Base-by-base conservation (phyloP, 177 flowering plant genomes). In the Vitis hybrid region DNA sequence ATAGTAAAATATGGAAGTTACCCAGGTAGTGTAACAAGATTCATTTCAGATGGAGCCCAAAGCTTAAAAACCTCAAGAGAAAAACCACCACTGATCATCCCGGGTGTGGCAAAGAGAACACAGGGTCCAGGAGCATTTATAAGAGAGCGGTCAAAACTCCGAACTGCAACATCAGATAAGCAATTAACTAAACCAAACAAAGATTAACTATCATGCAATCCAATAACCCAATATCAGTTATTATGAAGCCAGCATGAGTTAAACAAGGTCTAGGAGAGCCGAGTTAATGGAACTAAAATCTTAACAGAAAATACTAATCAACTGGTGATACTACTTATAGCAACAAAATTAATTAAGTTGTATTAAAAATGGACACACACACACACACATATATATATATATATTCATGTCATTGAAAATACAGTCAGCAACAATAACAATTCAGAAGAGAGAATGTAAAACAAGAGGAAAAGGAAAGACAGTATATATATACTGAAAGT, bases 31-130 rank as follows among this genome's bases (percentile, higher is more conserved):
- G 89, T 79, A 62, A 95, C 76, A 78, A 95, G 97, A 80, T 93
- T 95, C 70, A 55, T 70, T 82, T 91, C 89, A 72, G 83, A 83
- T 64, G 99, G 94, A 75, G 99, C 98, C 99, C 99, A 95, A 24
- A 83, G 87, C 86, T 87, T 95, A 75, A 93, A 93, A 74, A 93
- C 98, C 68, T 95, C 91, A 68, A 93, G 93, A 59, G 97, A 91
- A 76, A 93, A 91, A 14, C 98, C 98, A 52, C 97, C 97, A 78
- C 76, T 83, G 59, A 95, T 75, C 97, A 91, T 91, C 69, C 99
- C 99, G 68, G 98, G 99, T 60, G 99, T 90, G 30, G 98, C 99
- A 83, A 95, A 95, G 66, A 93, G 97, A 78, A 93, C 92, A 79
- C 98, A 95, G 40, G 99, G 97, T 64, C 97, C 99, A 73, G 93